Conservation (phyloP, 768 basidiomycete species). For the button mushroom (Agaricus bisporus) region DNA sequence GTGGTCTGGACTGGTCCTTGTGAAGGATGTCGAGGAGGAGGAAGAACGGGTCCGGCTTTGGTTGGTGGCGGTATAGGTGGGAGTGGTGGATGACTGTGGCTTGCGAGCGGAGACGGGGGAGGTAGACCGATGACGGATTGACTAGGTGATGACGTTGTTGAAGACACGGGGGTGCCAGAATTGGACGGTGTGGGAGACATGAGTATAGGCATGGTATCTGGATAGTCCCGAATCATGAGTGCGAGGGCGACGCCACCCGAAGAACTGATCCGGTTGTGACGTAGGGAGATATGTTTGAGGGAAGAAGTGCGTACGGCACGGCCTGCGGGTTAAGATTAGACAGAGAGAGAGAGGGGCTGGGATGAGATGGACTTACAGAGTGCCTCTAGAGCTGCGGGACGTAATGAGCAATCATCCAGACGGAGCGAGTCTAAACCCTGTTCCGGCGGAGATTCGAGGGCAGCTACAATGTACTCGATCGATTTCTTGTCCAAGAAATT, state of each 20-base stretch:
- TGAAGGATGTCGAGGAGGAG: constrained; percentile 66
- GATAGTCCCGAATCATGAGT: constrained; percentile 95
- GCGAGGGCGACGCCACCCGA: constrained; percentile 89
- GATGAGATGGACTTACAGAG: constrained; percentile 50
- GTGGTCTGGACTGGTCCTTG: constrained; percentile 20
- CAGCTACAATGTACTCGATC: constrained; percentile 73
- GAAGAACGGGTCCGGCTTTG: constrained; percentile 23
- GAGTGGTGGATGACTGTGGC: constrained; percentile 37
- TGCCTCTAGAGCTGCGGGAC: constrained; percentile 68
- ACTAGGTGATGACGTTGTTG: constrained; percentile 32
- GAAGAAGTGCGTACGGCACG: constrained; percentile 80
- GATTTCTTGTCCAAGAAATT: constrained; percentile 80
- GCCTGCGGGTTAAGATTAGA: constrained; percentile 35
- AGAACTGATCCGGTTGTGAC: constrained; percentile 80
- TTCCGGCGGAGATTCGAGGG: constrained; percentile 49
- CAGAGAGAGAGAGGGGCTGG: background rate
- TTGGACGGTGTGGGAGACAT: constrained; percentile 24
- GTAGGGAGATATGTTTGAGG: constrained; percentile 82
- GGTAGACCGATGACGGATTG: constrained; percentile 24
- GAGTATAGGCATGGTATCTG: constrained; percentile 55
- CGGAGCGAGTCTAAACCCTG: constrained; percentile 70
- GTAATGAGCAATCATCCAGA: constrained; percentile 80
- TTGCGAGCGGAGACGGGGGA: constrained; percentile 24
- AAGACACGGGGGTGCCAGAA: constrained; percentile 26
- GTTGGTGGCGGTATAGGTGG: background rate